Evolutionary conservation across 768 basidiomycete genomes (phyloP).

Genomic region (Leucocoprinus sp.): DNA sequence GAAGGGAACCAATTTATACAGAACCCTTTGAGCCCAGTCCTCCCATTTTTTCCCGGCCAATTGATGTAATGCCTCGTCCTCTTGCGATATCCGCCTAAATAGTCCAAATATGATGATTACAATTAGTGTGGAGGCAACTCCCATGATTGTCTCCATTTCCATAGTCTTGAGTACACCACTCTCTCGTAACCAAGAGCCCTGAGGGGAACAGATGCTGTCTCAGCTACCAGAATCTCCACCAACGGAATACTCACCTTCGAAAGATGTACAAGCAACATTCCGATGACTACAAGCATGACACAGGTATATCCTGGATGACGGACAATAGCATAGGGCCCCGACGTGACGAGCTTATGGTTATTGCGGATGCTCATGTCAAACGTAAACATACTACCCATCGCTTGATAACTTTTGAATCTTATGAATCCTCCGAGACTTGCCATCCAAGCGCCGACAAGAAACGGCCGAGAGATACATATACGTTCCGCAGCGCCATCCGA

Average conservation of each 20-base stretch:
- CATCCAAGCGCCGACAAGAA: conserved; percentile 31
- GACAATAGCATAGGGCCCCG: conserved; percentile 41
- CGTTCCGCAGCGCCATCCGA: conserved; percentile 15
- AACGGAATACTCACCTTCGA: conserved; percentile 21
- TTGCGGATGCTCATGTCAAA: conserved; percentile 43
- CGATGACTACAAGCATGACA: conserved; percentile 26
- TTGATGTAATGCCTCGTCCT: conserved; percentile 34
- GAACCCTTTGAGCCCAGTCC: conserved; percentile 36
- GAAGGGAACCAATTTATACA: conserved; percentile 39
- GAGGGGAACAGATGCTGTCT: neutral
- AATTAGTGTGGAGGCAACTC: conserved; percentile 22
- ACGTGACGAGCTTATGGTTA: conserved; percentile 39
- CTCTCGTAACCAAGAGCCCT: conserved; percentile 41
- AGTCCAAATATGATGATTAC: conserved; percentile 25
- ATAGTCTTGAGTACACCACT: conserved; percentile 29
- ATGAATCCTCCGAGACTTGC: conserved; percentile 32
- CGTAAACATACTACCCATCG: conserved; percentile 40
- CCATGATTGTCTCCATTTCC: conserved; percentile 22
- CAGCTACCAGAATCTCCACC: neutral
- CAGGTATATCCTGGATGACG: conserved; percentile 46
- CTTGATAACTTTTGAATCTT: conserved; percentile 34
- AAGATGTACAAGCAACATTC: conserved; percentile 27
- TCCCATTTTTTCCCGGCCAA: conserved; percentile 36
- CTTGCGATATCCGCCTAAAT: conserved; percentile 34
- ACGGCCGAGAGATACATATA: conserved; percentile 23